These are phyloP conservation scores for Ganoderma sp. DNA, from an alignment of 1,284 basidiomycete genomes.

Conservation along the genomic window DNA sequence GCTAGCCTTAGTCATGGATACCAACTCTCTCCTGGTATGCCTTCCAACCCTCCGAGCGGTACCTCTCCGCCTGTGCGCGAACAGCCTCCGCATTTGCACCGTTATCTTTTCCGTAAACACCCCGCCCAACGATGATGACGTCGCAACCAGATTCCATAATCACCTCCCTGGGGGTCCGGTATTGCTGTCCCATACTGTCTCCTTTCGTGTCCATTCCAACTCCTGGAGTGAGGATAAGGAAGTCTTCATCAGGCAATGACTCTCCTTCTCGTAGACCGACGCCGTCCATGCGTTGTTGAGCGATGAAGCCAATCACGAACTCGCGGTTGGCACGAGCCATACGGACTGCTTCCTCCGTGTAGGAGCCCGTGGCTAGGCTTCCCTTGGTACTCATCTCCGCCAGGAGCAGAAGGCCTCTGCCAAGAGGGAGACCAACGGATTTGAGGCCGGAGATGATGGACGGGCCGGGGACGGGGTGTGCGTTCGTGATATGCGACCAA, in stretches of 20 bases:
- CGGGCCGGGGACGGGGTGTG: constrained; percentile 93
- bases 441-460: constrained; percentile 91
- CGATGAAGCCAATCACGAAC: constrained; percentile 97
- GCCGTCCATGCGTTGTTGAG: constrained; percentile 82
- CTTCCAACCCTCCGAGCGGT: constrained; percentile 88
- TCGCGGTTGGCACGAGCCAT: constrained; percentile 85
- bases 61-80: constrained; percentile 79
- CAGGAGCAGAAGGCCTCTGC: constrained; percentile 88
- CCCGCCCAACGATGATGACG: constrained; percentile 97
- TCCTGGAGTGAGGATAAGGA: constrained; percentile 92
- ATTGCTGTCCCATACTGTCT: constrained; percentile 95
- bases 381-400: constrained; percentile 97
- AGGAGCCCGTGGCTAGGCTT: constrained; percentile 82
- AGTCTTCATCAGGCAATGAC: constrained; percentile 65
- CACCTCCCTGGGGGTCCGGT: constrained; percentile 90
- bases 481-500: constrained; percentile 98
- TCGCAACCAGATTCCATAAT: constrained; percentile 89
- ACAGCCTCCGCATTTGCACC: constrained; percentile 65
- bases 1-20: neutral
- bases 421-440: constrained; percentile 83
- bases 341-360: constrained; percentile 85
- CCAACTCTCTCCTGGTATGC: constrained; percentile 73
- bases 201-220: constrained; percentile 86
- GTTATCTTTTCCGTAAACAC: constrained; percentile 84
- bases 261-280: constrained; percentile 49